Conservation (phyloP, 2,329 filamentous ascomycete genomes). For the Aspergillus brunneoviolaceus region DNA sequence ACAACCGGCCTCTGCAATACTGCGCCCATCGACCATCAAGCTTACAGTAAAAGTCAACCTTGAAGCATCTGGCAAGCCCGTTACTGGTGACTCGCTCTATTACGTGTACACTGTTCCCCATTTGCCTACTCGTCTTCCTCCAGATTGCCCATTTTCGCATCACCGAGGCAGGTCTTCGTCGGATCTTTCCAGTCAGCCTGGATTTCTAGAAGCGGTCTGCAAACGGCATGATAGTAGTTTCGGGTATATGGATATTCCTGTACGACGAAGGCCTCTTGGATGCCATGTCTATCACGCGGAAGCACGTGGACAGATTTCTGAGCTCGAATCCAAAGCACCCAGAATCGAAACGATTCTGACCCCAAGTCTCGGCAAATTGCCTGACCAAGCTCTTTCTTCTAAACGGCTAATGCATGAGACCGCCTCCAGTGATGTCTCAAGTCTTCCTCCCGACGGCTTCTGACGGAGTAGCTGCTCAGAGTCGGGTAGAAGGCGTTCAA, state of each 20-base stretch:
- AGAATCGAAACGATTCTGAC: neutral
- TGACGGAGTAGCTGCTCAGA: conserved; percentile 6
- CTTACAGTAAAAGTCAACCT: neutral
- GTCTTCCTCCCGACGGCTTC: conserved; percentile 2
- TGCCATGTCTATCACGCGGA: neutral
- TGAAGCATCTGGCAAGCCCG: neutral
- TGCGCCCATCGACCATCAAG: neutral
- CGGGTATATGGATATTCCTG: neutral
- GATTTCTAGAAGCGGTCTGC: neutral
- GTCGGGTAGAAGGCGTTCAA: neutral
- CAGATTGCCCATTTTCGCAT: neutral
- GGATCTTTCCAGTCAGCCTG: neutral
- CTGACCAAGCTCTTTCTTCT: neutral
- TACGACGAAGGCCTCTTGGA: neutral
- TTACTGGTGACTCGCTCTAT: neutral
- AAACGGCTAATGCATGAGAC: neutral
- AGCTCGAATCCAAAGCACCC: neutral
- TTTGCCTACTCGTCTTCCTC: neutral
- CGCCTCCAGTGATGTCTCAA: conserved; percentile 1
- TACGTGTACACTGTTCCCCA: no score
- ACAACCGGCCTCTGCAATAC: neutral
- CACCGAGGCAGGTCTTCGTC: neutral
- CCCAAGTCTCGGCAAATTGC: neutral
- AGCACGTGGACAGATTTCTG: conserved; percentile 2
- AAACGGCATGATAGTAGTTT: neutral